These are phyloP conservation scores for Asterella californica DNA, from an alignment of 225 moss, liverwort and hornwort genomes.

Conservation along the genomic window DNA sequence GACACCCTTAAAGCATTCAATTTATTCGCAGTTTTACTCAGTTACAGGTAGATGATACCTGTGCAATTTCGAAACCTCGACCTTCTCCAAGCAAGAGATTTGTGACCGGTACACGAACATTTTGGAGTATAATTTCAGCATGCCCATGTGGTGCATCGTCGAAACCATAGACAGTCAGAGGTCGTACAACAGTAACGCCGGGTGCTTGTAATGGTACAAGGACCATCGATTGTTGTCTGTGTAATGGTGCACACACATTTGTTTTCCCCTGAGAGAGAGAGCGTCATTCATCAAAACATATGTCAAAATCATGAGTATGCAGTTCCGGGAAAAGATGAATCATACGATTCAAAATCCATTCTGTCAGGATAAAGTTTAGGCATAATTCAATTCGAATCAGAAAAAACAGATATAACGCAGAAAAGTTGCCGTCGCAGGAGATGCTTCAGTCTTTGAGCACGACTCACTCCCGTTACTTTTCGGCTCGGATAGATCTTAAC, in stretches of 20 bases:
- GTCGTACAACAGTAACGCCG: constrained; percentile 76
- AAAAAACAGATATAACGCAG: background rate
- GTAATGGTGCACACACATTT: constrained; percentile 55
- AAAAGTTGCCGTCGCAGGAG: background rate
- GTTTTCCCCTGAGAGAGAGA: constrained; percentile 73
- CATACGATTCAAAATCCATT: background rate
- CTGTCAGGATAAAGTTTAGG: background rate
- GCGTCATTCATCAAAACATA: background rate
- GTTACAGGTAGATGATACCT: constrained; percentile 41
- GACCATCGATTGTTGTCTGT: constrained; percentile 95
- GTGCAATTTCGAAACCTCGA: constrained; percentile 98
- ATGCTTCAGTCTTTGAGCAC: background rate
- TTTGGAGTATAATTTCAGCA: constrained; percentile 78
- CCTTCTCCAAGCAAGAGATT: constrained; percentile 90
- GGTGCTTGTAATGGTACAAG: constrained; percentile 75
- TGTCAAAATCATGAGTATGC: background rate
- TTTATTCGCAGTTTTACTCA: background rate
- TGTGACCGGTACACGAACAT: constrained; percentile 75
- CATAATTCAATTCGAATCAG: background rate
- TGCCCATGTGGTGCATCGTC: constrained; percentile 99
- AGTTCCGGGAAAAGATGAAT: background rate
- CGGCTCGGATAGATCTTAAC: background rate
- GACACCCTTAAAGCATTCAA: background rate
- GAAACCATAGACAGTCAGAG: constrained; percentile 81
- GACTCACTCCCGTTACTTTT: background rate